Percentiles rank a stretch among this genome's conserved stretches.
Evolutionary conservation across 1,139 yeast species (phyloP).

Genomic region (Debaryomycetaceae sp.): DNA sequence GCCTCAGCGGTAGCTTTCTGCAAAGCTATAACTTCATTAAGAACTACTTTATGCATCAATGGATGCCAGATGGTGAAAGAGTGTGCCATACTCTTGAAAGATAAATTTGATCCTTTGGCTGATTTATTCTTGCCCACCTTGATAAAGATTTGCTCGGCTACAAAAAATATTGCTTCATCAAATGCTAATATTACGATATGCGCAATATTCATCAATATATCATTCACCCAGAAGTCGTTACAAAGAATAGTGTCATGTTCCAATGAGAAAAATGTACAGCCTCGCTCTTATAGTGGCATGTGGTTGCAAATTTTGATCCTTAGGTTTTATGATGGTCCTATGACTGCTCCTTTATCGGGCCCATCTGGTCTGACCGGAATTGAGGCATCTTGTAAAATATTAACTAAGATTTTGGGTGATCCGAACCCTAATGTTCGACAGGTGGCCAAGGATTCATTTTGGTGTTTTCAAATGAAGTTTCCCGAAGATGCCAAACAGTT

Average conservation of each 20-base stretch:
- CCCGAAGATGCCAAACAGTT: slow-evolving; percentile 52
- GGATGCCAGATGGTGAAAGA: slow-evolving; percentile 84
- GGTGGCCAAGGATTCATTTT: slow-evolving; percentile 67
- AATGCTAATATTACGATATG: slow-evolving; percentile 70
- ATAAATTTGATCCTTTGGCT: slow-evolving; percentile 54
- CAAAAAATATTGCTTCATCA: slow-evolving; percentile 76
- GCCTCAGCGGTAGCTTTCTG: slow-evolving; percentile 56
- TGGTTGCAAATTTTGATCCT: slow-evolving; percentile 68
- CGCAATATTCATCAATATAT: slow-evolving; percentile 54
- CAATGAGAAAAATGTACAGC: slow-evolving; percentile 65
- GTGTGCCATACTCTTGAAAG: slow-evolving; percentile 47
- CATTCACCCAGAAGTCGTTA: slow-evolving; percentile 52
- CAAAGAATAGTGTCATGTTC: slow-evolving; percentile 51
- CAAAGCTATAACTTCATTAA: slow-evolving; percentile 66
- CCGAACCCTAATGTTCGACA: slow-evolving; percentile 82
- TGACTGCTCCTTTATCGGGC: slow-evolving; percentile 35
- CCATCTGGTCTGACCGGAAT: slow-evolving; percentile 31
- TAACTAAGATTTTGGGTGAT: slow-evolving; percentile 66
- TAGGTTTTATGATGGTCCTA: slow-evolving; percentile 25
- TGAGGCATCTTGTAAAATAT: slow-evolving; percentile 49
- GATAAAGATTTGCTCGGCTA: slow-evolving; percentile 63
- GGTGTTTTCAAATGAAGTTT: slow-evolving; percentile 56
- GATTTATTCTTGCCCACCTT: slow-evolving; percentile 61
- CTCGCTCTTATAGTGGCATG: slow-evolving; percentile 64
- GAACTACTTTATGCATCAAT: slow-evolving; percentile 78